Conservation (phyloP, 306 rosid species). For the Parietaria judaica region DNA sequence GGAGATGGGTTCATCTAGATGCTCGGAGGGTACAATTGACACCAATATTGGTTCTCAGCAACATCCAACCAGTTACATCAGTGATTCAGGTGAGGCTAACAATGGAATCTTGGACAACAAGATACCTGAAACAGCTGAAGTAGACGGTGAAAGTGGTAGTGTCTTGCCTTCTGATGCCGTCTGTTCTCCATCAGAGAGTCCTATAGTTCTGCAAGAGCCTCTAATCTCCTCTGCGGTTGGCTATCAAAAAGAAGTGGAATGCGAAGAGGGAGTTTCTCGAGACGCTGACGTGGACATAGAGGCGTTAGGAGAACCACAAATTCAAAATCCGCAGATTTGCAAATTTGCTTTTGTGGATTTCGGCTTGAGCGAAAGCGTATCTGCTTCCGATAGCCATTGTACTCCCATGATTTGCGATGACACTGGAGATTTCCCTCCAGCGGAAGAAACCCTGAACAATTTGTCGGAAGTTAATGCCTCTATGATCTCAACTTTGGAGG, state of each 20-base stretch:
- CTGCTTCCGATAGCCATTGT: conserved; percentile 23
- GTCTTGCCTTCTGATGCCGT: conserved; percentile 25
- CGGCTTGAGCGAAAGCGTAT: conserved; percentile 20
- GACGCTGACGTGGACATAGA: conserved; percentile 26
- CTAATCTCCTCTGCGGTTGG: conserved; percentile 23
- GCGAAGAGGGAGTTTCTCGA: conserved; percentile 30
- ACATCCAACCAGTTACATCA: conserved; percentile 21
- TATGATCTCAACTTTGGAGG: conserved; percentile 25
- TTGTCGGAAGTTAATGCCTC: conserved; percentile 26
- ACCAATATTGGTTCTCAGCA: conserved; percentile 24
- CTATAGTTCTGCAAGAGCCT: conserved; percentile 25
- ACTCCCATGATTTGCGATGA: conserved; percentile 22
- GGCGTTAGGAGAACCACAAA: conserved; percentile 21
- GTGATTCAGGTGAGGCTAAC: conserved; percentile 20
- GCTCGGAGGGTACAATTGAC: conserved; percentile 27
- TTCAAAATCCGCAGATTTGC: conserved; percentile 17
- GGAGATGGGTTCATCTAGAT: conserved; percentile 26
- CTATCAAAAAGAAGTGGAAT: conserved; percentile 26
- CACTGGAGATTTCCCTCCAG: conserved; percentile 22
- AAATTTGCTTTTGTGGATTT: conserved; percentile 31
- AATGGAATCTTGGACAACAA: conserved; percentile 18
- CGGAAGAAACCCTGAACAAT: conserved; percentile 24
- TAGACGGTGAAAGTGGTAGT: conserved; percentile 19
- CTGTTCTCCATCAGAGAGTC: conserved; percentile 30
- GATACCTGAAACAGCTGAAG: conserved; percentile 16